Base-by-base conservation (phyloP, 768 basidiomycete genomes). In the Mycena floridula region DNA sequence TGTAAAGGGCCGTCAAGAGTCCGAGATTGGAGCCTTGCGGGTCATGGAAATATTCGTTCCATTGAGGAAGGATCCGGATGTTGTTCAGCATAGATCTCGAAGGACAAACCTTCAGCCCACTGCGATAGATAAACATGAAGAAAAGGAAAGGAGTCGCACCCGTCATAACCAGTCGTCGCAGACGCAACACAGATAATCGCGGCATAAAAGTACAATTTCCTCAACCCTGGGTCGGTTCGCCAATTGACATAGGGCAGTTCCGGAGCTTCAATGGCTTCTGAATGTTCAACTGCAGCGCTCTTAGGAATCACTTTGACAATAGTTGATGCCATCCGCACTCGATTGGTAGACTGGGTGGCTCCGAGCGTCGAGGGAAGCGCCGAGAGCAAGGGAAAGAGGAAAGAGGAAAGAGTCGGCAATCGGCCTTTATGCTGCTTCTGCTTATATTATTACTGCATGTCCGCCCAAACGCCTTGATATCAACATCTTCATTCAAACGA, bases 191-290 rank as follows among this genome's bases (percentile, higher is more conserved):
- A 46, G 41, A 46, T 46, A 40, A 46, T 46, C 28, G 45, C 45
- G 37, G 45, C 45, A 46, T 46, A 46, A 41, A 46, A 46, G 40
- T 46, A 46, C 45, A 46, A 41, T 42, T 40, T 46, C 26, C 45
- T 46, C 45, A 46, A 41, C 30, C 45, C 45, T 30, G 45, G 45
- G 39, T 46, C 45, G 38, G 40, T 46, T 37, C 45, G 45, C 45
- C 45, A 46, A 41, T 46, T 46, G 27, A 46, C 45, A 46, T 41
- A 32, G 39, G 48, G 43, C 32, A 49, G 28, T 39, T 39, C 25
- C 18, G 28, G 38, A 44, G 42, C 43, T 8, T 45, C 48, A n/a
- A n/a, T n/a, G 26, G 40, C 15, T 21, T 38, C 22, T 13, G 38
- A 37, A 28, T 40, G 48, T 37, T 32, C 48, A 45, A 44, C 48